Evolutionary conservation across 2,329 filamentous ascomycete species (phyloP), one percentile per base, ranked within the genome.

Genomic region (Diaporthe capsici): DNA sequence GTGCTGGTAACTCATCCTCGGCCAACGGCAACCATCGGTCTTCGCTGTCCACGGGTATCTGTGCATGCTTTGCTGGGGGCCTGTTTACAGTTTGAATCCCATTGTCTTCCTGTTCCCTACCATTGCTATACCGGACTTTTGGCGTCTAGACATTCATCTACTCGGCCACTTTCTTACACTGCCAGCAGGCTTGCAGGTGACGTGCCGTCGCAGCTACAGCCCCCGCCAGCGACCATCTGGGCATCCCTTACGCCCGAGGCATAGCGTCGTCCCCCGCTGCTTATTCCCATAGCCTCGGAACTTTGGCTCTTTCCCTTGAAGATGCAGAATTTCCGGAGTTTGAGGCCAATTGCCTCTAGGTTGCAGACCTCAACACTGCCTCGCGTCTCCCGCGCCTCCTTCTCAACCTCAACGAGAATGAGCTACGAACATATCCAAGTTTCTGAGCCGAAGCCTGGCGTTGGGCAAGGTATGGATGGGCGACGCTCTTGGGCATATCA

Each of bases 381-480:
- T 61, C 87, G 88, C 71, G 83, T 91, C 67, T 83, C 86, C 76
- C 88, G 90, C 71, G 84, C 85, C 77, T 55, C 49, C 37, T 90
- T 89, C 78, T 90, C 88, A 75, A 88, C 89, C 72, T 85, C 83
- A 22, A 71, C 84, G 17, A 76, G 84, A 78, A 81, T 79, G 76
- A 83, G 85, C 72, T 98, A 97, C 85, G 94, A 98, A 82, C 93
- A 93, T 85, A 92, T 98, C 80, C 88, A 97, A 79, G 92, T 95
- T 70, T 95, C 94, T 25, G 92, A 91, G 79, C 96, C 96, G 13
- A 94, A 93, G 84, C 93, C 94, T n/a, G 95, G 96, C 70, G 96
- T 99, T 75, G 95, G 94, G 3, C 90, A 98, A 86, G 94, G 96
- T 98, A 89, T 70, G 87, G 78, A 89, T 39, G 87, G 78, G 78